Evolutionary conservation across 2,329 filamentous ascomycete species (phyloP).

Genomic region (Penicillium sp.): DNA sequence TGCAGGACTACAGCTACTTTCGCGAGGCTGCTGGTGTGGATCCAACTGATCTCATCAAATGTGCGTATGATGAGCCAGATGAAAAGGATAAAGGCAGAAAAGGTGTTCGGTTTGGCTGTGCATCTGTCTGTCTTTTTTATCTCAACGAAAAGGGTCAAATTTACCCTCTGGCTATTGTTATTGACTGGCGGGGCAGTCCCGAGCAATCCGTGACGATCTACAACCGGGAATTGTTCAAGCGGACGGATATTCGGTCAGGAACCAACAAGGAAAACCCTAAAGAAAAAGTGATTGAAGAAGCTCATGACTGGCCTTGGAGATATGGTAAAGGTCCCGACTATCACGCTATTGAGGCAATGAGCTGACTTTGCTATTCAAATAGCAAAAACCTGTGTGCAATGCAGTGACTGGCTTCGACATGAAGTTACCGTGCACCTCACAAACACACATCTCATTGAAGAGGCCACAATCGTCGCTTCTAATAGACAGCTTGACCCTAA

Average conservation of each 20-base stretch:
- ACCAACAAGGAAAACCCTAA: neutral
- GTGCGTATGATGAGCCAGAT: neutral
- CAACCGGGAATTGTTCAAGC: constrained; percentile 7
- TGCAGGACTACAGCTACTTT: constrained; percentile 15
- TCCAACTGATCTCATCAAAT: neutral
- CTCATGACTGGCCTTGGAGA: constrained; percentile 13
- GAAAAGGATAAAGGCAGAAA: neutral
- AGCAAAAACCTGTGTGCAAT: constrained; percentile 5
- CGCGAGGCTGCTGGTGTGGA: constrained; percentile 9
- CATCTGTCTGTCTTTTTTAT: constrained; percentile 5
- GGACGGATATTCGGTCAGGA: neutral
- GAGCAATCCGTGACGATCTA: constrained; percentile 10
- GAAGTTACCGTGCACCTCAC: neutral
- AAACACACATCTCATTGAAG: constrained; percentile 8
- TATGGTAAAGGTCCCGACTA: neutral
- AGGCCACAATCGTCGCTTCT: constrained; percentile 8
- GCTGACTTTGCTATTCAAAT: neutral
- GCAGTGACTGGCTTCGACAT: no score
- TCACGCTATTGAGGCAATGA: neutral
- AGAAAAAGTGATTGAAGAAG: neutral
- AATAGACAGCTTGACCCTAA: constrained; percentile 4
- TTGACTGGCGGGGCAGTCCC: constrained; percentile 6
- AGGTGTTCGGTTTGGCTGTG: constrained; percentile 6
- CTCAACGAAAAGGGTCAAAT: constrained; percentile 5
- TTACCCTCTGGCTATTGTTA: constrained; percentile 11